Evolutionary conservation across 768 basidiomycete genomes (phyloP).

Genomic region (Bullera alba): DNA sequence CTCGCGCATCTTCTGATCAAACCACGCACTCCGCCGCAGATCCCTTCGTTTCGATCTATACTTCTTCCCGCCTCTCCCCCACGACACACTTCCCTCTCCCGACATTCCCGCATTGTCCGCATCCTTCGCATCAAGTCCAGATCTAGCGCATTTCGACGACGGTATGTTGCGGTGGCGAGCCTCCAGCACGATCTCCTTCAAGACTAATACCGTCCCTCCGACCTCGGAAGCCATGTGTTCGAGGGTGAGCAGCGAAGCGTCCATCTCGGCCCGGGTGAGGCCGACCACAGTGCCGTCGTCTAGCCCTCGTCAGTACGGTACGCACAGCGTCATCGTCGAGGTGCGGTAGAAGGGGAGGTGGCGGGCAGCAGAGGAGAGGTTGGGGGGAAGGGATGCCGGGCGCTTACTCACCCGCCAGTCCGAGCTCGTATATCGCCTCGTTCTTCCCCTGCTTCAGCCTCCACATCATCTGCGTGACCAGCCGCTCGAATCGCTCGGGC

Average conservation of each 20-base stretch:
- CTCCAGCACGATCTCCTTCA: slow-evolving; percentile 61
- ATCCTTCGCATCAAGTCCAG: no score
- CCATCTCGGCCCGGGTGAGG: slow-evolving; percentile 62
- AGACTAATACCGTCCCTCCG: slow-evolving; percentile 81
- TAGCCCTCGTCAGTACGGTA: slow-evolving; percentile 42
- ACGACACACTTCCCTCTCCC: no score
- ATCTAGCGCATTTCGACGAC: background rate
- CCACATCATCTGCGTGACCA: slow-evolving; percentile 96
- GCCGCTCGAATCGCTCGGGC: slow-evolving; percentile 52
- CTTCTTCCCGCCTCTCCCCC: no score
- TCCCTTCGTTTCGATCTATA: no score
- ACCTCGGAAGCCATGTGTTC: slow-evolving; percentile 92
- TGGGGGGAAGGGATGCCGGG: background rate
- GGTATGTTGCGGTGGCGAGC: background rate
- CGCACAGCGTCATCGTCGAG: background rate
- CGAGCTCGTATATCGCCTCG: slow-evolving; percentile 70
- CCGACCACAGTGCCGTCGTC: slow-evolving; percentile 85
- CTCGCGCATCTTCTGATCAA: no score
- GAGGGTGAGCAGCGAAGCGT: slow-evolving; percentile 73
- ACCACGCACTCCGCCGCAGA: no score
- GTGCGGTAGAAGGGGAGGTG: background rate
- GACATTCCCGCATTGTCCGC: no score
- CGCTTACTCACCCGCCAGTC: slow-evolving; percentile 52
- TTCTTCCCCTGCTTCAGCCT: slow-evolving; percentile 77
- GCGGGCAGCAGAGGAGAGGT: background rate